Conservation (phyloP, 371 early-diverging fungal genomes). For the Lichtheimia hyalospora region DNA sequence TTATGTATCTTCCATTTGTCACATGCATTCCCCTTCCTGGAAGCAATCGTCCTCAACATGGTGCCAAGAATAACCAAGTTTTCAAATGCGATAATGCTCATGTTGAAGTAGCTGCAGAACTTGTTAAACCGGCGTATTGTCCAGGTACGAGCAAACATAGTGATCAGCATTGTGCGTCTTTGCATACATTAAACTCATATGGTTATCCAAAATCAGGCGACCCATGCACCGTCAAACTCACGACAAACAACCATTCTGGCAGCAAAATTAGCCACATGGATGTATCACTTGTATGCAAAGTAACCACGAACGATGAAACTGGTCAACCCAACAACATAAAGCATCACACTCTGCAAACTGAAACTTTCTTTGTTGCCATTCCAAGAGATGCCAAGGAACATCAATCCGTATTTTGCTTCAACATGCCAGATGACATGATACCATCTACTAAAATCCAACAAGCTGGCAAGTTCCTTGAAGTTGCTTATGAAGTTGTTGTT, state of each 20-base stretch:
- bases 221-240: constrained; percentile 36
- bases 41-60: not conserved
- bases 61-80: constrained; percentile 15
- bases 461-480: constrained; percentile 22
- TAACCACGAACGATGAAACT: constrained; percentile 2
- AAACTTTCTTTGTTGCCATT: constrained; percentile 34
- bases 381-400: constrained; percentile 29
- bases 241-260: constrained; percentile 34
- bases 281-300: constrained; percentile 23
- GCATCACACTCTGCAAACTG: constrained; percentile 27
- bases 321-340: constrained; percentile 5
- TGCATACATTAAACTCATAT: not conserved
- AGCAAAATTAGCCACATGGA: constrained; percentile 36
- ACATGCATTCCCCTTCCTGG: constrained; percentile 10
- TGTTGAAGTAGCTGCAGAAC: constrained; percentile 29
- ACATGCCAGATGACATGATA: constrained; percentile 27
- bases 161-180: not conserved
- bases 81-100: constrained; percentile 22
- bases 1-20: constrained; percentile 38
- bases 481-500: constrained; percentile 28
- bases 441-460: constrained; percentile 29
- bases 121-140: constrained; percentile 39
- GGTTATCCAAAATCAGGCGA: constrained; percentile 28
- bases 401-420: constrained; percentile 33
- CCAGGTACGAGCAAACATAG: constrained; percentile 29